Evolutionary conservation across 495 filamentous ascomycete genomes (phyloP).

Genomic region (Glarea lozoyensis): DNA sequence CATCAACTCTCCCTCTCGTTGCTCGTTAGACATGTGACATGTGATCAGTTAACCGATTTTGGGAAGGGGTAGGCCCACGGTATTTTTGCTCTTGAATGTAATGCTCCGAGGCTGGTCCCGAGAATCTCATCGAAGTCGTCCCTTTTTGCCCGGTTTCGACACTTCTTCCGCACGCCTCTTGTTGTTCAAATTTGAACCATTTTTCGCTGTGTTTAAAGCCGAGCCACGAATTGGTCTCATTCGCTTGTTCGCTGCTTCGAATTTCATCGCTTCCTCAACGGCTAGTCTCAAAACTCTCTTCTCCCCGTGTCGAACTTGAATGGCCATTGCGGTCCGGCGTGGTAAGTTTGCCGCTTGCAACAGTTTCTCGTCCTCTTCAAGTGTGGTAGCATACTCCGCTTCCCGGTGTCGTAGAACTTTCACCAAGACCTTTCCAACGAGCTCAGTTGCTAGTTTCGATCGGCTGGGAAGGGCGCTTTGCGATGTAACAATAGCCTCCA

Average conservation of each 20-base stretch:
- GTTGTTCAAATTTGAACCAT: slow-evolving; percentile 25
- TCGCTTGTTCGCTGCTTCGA: slow-evolving; percentile 20
- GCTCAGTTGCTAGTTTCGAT: slow-evolving; percentile 32
- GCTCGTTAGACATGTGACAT: no score
- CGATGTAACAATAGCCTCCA: slow-evolving; percentile 29
- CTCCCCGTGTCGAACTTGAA: slow-evolving; percentile 72
- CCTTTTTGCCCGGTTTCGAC: slow-evolving; percentile 17
- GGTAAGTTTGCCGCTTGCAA: slow-evolving; percentile 28
- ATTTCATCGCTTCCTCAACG: slow-evolving; percentile 20
- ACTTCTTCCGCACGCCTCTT: slow-evolving; percentile 24
- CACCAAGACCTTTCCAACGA: slow-evolving; percentile 28
- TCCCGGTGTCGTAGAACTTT: slow-evolving; percentile 24
- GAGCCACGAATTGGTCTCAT: slow-evolving; percentile 15
- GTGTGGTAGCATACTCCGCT: slow-evolving; percentile 52
- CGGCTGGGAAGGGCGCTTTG: slow-evolving; percentile 29
- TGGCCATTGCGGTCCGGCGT: slow-evolving; percentile 52
- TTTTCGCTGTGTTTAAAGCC: neutral
- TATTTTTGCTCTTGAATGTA: no score
- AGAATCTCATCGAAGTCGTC: slow-evolving; percentile 29
- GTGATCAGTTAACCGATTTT: no score
- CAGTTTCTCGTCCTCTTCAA: slow-evolving; percentile 52
- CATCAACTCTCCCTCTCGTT: no score
- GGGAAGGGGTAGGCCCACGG: no score
- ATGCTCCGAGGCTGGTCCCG: no score
- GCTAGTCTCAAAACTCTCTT: slow-evolving; percentile 57